Evolutionary conservation across 208 protist genomes (phyloP).

Genomic region (Trypanosoma brucei): DNA sequence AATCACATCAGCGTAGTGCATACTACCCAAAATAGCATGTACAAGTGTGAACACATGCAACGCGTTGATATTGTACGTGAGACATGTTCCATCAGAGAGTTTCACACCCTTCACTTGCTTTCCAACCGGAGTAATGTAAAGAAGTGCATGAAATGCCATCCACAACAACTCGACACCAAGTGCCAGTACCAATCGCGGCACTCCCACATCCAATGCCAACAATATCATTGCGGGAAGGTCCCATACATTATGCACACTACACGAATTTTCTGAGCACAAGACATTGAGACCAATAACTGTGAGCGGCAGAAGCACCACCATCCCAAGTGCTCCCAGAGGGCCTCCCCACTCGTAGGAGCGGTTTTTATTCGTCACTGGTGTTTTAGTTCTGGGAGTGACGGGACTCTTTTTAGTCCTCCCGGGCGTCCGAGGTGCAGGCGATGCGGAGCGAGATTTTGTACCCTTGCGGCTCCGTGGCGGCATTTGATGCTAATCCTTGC

Average conservation of each 20-base stretch:
- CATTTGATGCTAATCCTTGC: not conserved
- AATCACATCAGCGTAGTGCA: slow-evolving; percentile 42
- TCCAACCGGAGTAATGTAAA: slow-evolving; percentile 69
- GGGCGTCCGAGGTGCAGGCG: not conserved
- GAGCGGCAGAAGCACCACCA: slow-evolving; percentile 52
- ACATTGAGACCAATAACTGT: slow-evolving; percentile 61
- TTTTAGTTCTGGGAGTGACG: slow-evolving; percentile 5
- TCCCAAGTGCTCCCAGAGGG: slow-evolving; percentile 42
- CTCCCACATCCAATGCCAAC: slow-evolving; percentile 17
- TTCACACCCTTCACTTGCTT: slow-evolving; percentile 45
- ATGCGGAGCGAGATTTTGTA: not conserved
- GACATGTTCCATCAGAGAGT: slow-evolving; percentile 58
- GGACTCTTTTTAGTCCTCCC: not conserved
- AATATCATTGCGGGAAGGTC: slow-evolving; percentile 18
- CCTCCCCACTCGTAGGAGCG: slow-evolving; percentile 75
- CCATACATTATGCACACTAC: slow-evolving; percentile 18
- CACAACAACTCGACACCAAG: slow-evolving; percentile 56
- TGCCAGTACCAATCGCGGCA: slow-evolving; percentile 41
- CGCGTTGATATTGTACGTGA: slow-evolving; percentile 82
- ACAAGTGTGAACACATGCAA: slow-evolving; percentile 68
- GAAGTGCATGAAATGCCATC: slow-evolving; percentile 58
- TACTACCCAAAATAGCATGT: slow-evolving; percentile 38
- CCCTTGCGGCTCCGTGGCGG: not conserved
- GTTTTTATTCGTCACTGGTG: slow-evolving; percentile 1
- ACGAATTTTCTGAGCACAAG: slow-evolving; percentile 38